Evolutionary conservation across 768 basidiomycete genomes (phyloP), one percentile per base, ranked within the genome.

Genomic region (Boletus rubropictus): DNA sequence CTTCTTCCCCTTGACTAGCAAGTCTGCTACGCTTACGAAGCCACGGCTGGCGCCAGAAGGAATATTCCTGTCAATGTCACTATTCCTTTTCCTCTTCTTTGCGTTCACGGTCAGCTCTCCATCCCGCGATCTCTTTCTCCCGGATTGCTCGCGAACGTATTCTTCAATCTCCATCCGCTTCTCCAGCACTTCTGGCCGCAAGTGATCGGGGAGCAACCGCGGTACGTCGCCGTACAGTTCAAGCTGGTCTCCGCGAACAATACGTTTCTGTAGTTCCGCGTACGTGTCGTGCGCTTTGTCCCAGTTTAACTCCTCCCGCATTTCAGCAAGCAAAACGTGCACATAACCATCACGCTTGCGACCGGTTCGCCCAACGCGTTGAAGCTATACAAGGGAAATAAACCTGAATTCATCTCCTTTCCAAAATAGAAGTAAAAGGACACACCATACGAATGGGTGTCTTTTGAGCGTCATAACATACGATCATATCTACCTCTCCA

Each of bases 381-480:
- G 96, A 17, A 99, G 79, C 94, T 98, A 57, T 8, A 28, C 32
- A 43, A 49, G 43, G 25, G 4, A 39, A 43, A 41, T 9, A 54
- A 44, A 29, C 15, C 35, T 25, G 48, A 42, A 39, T 36, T 21
- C 43, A 22, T 21, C 44, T 34, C 46, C 22, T 11, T 29, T 31
- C 36, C 39, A 3, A 9, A 33, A 29, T n/a, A 22, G 5, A 17
- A 17, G 29, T 1, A 20, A 29, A 22, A 9, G n/a, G 20, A 53
- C 81, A 42, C 64, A 95, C 95, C 87, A 96, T 92, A 48, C 94
- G 89, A 52, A 97, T 93, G 1, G 94, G 87, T 1, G 90, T 90
- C 71, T 95, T 96, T 58, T 94, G 90, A 21, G 93, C 84, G 55
- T 99, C 96, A 64, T 98, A 99, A 59, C 94, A 97, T 39, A 97